Base-by-base conservation (phyloP, 768 basidiomycete species). In the Lactarius hengduanensis region DNA sequence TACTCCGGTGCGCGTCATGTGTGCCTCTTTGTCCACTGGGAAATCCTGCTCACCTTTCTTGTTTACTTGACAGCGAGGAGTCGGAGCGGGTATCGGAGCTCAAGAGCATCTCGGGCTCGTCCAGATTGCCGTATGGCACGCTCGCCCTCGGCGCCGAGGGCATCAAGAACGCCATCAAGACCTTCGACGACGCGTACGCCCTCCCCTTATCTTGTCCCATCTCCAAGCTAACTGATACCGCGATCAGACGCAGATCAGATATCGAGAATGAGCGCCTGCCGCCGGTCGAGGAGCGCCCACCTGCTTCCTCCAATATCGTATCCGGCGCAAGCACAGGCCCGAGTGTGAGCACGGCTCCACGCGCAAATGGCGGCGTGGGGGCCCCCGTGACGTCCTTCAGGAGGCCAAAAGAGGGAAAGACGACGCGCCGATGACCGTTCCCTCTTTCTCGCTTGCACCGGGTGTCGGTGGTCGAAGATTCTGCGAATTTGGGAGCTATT, bases 241-340 rank as follows among this genome's bases (percentile, higher is more conserved):
- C 36, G 36, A 38, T 38, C 70, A 96, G 94, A 41, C 94, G 95
- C 64, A 96, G 94, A 79, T 94, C 92, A 50, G 97, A 98, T 81
- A 98, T 98, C 71, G 97, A 98, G 78, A 98, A 98, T 78, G 97
- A 98, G 78, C 90, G 95, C 40, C 81, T 98, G 18, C 97, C 96
- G 1, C 96, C 96, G 3, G 26, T 59, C 28, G 66, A 63, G 34
- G 66, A 63, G 5, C 30, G 32, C 11, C 40, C 50, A 1, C 9
- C 60, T 8, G 0, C 34, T n/a, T 13, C 61, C 3, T 18, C 56
- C 7, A 28, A 55, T 2, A 36, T 22, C 13, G 36, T 38, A 11
- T 11, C 65, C 10, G 32, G 30, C 11, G 4, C 50, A 8, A 10
- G 40, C 34, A 32, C 38, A 7, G 26, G 36, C 20, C 10, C 36